phyloP scores from a whole-genome alignment of 257 asterid genomes.

The Petunia axillaris region DNA sequence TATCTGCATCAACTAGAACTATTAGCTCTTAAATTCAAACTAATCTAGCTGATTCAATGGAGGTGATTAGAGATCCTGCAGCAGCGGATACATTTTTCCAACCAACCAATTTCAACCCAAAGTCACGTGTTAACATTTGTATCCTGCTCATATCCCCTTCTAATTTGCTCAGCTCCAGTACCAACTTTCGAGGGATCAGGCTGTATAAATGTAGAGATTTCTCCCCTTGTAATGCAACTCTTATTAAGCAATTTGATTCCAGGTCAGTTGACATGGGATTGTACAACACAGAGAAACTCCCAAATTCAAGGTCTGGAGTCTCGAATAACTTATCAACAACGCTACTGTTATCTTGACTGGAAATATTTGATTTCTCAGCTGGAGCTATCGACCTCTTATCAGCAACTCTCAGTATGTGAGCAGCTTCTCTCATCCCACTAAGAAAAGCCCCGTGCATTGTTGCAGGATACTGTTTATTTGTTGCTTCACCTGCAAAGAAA shows the following conservation, averaged over 20 bases:
- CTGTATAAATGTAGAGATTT: constrained; percentile 54
- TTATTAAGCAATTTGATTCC: constrained; percentile 60
- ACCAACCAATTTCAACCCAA: constrained; percentile 63
- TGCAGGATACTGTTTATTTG: constrained; percentile 94
- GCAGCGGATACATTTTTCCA: constrained; percentile 49
- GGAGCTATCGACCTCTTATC: constrained; percentile 42
- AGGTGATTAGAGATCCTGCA: constrained; percentile 63
- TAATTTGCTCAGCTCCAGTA: constrained; percentile 56
- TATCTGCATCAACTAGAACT: constrained; percentile 12
- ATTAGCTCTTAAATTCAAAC: constrained; percentile 15
- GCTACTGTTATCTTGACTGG: constrained; percentile 33
- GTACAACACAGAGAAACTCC: constrained; percentile 60
- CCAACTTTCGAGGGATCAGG: constrained; percentile 61
- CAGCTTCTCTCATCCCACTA: constrained; percentile 99
- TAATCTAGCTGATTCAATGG: constrained; percentile 50
- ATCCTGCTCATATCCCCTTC: constrained; percentile 70
- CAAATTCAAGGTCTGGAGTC: constrained; percentile 69
- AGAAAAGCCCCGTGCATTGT: constrained; percentile 99
- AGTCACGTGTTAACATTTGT: constrained; percentile 52
- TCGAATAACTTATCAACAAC: constrained; percentile 59
- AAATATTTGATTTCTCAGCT: constrained; percentile 36
- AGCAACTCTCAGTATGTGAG: constrained; percentile 78
- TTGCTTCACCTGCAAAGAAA: constrained; percentile 99
- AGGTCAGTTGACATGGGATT: constrained; percentile 60
- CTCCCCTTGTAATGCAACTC: constrained; percentile 52